phyloP scores from a whole-genome alignment of 495 filamentous ascomycete genomes.

The Cercophora sp. region DNA sequence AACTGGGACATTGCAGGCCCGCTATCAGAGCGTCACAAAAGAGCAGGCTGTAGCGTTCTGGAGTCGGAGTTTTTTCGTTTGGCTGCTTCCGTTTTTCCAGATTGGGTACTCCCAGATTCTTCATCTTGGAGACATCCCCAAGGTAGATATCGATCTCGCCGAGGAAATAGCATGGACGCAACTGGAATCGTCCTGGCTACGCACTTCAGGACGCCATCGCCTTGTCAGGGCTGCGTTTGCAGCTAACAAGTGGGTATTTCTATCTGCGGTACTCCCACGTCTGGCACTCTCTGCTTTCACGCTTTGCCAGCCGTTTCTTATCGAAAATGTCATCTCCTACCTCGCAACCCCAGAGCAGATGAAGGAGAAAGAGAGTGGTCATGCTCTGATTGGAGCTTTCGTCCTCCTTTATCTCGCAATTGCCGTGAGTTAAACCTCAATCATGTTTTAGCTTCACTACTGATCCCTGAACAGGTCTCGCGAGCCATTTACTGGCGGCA shows the following conservation, averaged over 20 bases:
- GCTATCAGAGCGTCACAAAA: constrained; percentile 17
- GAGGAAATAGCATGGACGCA: constrained; percentile 3
- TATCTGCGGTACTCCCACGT: constrained; percentile 6
- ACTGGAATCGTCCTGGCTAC: constrained; percentile 7
- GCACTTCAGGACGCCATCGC: neutral
- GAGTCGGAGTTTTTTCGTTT: constrained; percentile 31
- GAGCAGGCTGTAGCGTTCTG: constrained; percentile 30
- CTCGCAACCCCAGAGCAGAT: neutral
- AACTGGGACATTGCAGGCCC: constrained; percentile 14
- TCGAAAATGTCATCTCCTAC: neutral
- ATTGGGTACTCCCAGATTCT: constrained; percentile 26
- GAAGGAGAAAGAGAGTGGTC: constrained; percentile 26
- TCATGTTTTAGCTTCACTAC: neutral
- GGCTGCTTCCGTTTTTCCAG: constrained; percentile 30
- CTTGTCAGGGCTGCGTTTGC: constrained; percentile 2
- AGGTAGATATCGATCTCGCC: constrained; percentile 16
- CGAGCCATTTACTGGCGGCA: constrained; percentile 42
- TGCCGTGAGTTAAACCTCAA: constrained; percentile 38
- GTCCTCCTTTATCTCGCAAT: constrained; percentile 54
- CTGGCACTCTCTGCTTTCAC: neutral
- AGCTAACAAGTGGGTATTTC: constrained; percentile 10
- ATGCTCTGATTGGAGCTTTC: constrained; percentile 55
- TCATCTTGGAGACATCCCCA: constrained; percentile 27
- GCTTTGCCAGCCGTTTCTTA: constrained; percentile 11
- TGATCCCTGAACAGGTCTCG: constrained; percentile 10